Evolutionary conservation across 1,284 basidiomycete genomes (phyloP), one percentile per base, ranked within the genome.

Genomic region (Rhodotorula sp.): DNA sequence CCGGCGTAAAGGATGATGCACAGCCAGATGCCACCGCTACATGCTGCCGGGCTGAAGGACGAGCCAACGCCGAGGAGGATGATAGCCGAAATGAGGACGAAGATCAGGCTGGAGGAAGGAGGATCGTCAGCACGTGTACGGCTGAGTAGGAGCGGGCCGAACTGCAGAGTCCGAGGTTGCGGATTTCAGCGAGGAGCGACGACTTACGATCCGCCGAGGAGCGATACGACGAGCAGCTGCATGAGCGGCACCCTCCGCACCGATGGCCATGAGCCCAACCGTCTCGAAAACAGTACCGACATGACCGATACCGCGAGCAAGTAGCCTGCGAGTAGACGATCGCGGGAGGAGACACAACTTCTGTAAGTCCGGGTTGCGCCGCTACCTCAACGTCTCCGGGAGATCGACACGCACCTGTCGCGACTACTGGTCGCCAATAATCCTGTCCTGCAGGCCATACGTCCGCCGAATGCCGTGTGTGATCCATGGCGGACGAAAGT

Each of bases 11-110:
- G 79, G n/a, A 76, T 66, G 57, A 83, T 81, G 75, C 82, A 75
- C 47, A 67, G 66, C 68, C 69, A 78, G 62, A 84, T 82, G 1
- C 80, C 83, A 9, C 81, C 67, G 11, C 77, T 69, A 72, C 83
- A 84, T 0, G 79, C 76, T 5, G 67, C 73, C 2, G 46, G 17
- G 62, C 74, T 79, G 30, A 76, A 66, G n/a, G 79, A 78, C 51
- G 82, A 77, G 0, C 83, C 83, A 8, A 80, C 73, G 10, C 82
- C 82, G 39, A 81, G 77, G 9, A 84, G 76, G 32, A 84, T 72
- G 11, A 83, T 67, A 4, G 80, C 81, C 32, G 78, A 80, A 78
- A 71, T 22, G n/a, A 78, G 77, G 59, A 82, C 78, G 24, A 82
- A 73, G 59, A 81, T 81, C 3, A 78, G 59, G 79, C 82, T 70